phyloP scores from a whole-genome alignment of 805 yeast species.

The Blastobotrys terrestris region DNA sequence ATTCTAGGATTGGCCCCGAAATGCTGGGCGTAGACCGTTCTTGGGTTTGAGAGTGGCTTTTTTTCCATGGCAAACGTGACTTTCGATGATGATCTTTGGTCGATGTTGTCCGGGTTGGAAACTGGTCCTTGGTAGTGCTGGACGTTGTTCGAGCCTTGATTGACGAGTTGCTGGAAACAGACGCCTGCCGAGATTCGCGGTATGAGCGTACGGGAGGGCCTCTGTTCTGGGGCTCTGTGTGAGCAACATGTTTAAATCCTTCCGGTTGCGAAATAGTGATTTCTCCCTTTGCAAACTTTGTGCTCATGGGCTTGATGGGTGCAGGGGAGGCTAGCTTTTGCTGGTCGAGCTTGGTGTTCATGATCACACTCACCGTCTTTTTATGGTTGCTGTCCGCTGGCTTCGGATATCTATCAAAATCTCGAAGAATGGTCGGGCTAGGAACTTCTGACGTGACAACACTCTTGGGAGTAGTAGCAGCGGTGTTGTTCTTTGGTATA shows the following conservation, averaged over 20 bases:
- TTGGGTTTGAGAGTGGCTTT: not conserved
- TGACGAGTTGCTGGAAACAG: not conserved
- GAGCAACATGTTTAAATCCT: slow-evolving; percentile 4
- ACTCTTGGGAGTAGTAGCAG: not conserved
- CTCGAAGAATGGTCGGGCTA: slow-evolving; percentile 3
- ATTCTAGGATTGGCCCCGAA: slow-evolving; percentile 21
- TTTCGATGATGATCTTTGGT: not conserved
- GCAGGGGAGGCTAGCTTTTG: not conserved
- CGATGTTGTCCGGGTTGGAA: not conserved
- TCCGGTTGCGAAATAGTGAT: slow-evolving; percentile 4
- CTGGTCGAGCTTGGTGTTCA: slow-evolving; percentile 1
- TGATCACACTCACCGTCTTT: slow-evolving; percentile 3
- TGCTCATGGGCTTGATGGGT: not conserved
- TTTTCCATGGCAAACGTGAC: slow-evolving; percentile 4
- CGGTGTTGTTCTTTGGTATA: not conserved
- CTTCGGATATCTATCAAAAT: slow-evolving; percentile 6
- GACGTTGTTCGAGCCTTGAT: not conserved
- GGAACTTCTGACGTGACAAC: not conserved
- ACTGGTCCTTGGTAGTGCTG: not conserved
- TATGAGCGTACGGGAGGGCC: slow-evolving; percentile 3
- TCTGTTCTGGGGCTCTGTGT: not conserved
- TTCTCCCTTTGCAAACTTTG: not conserved
- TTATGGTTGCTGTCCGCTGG: not conserved
- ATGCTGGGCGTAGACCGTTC: slow-evolving; percentile 12
- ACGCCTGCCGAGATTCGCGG: slow-evolving; percentile 1